Percentiles rank a stretch among this genome's conserved stretches.
Conservation (phyloP, 2,329 filamentous ascomycete genomes). For the Blumeriella jaapii region DNA sequence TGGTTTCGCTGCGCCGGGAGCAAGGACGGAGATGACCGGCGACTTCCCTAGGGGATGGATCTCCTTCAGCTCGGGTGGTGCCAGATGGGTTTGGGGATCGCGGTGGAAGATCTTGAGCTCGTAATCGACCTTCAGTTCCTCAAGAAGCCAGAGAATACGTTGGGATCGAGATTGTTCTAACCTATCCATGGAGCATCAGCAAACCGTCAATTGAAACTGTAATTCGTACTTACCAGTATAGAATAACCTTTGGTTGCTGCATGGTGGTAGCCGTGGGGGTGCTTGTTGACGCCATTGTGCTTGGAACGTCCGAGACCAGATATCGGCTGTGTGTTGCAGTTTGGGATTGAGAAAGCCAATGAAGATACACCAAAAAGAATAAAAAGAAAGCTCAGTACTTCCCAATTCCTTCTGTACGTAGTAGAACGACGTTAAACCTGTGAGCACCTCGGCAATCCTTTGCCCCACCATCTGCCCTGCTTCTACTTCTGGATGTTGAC, state of each 20-base stretch:
- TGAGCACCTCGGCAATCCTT: too few relatives aligned
- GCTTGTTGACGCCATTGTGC: slow-evolving; percentile 3
- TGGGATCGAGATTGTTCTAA: slow-evolving; percentile 36
- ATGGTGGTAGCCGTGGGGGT: slow-evolving; percentile 4
- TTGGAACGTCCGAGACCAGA: too few relatives aligned
- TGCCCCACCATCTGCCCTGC: too few relatives aligned
- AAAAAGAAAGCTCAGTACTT: too few relatives aligned
- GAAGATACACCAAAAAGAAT: too few relatives aligned
- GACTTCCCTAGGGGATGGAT: slow-evolving; percentile 82
- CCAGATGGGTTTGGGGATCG: slow-evolving; percentile 46
- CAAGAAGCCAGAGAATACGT: slow-evolving; percentile 58
- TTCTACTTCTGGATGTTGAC: too few relatives aligned
- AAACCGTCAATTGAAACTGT: background rate
- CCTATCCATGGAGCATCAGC: slow-evolving; percentile 14
- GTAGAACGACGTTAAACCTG: too few relatives aligned
- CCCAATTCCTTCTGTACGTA: too few relatives aligned
- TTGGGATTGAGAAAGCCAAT: background rate
- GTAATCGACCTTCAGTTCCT: slow-evolving; percentile 63
- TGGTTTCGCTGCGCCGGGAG: slow-evolving; percentile 31
- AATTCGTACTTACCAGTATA: slow-evolving; percentile 38
- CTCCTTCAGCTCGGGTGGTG: slow-evolving; percentile 63
- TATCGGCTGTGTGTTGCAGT: too few relatives aligned
- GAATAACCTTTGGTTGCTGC: slow-evolving; percentile 36
- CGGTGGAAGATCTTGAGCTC: slow-evolving; percentile 73
- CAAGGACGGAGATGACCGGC: slow-evolving; percentile 59